Evolutionary conservation across 129 eudicot species (phyloP).

Genomic region (Oenanthe sinensis): DNA sequence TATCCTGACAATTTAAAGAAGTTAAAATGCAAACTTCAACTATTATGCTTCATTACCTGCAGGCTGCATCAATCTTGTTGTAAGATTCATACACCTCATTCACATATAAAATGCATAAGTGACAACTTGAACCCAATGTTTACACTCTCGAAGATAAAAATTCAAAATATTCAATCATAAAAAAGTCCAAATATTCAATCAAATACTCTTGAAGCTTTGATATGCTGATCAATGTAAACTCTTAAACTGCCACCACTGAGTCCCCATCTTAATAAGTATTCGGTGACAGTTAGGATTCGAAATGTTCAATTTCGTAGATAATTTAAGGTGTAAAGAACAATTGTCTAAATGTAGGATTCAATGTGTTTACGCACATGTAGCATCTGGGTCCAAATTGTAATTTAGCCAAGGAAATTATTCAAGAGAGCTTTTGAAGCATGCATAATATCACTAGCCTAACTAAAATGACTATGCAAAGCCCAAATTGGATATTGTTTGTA

Average conservation of each 20-base stretch:
- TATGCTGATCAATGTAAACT: too few species aligned
- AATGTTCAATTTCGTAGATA: not conserved
- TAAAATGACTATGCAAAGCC: not conserved
- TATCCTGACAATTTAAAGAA: constrained; percentile 42
- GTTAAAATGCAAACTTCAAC: not conserved
- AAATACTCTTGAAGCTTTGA: not conserved
- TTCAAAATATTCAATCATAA: not conserved
- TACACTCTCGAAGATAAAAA: not conserved
- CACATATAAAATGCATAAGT: not conserved
- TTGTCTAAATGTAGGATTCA: not conserved
- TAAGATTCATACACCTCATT: not conserved
- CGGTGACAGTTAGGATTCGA: not conserved
- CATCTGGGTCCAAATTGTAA: not conserved
- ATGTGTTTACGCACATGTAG: not conserved
- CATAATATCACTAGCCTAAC: not conserved
- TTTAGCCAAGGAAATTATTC: not conserved
- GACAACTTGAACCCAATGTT: not conserved
- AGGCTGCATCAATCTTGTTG: not conserved
- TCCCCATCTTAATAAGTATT: not conserved
- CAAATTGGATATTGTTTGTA: not conserved
- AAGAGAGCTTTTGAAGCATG: not conserved
- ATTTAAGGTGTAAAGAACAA: not conserved
- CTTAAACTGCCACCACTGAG: not conserved
- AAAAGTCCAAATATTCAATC: not conserved
- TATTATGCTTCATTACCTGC: not conserved